Evolutionary conservation across 2,329 filamentous ascomycete genomes (phyloP).

Genomic region (Didymella arachidicola): DNA sequence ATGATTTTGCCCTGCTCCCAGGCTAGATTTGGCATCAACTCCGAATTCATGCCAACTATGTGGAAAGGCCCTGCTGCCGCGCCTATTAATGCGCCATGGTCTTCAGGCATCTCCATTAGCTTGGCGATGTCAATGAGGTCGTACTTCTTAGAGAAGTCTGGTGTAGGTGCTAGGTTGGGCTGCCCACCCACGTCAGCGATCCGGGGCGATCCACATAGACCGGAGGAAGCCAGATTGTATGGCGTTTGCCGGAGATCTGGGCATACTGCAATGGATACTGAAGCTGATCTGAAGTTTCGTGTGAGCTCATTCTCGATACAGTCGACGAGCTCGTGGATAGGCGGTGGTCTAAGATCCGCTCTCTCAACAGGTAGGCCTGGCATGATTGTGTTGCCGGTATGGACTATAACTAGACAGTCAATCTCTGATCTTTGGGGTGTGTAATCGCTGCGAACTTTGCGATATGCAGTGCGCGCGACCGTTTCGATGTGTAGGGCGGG

Average conservation of each 20-base stretch:
- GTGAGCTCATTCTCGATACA: neutral
- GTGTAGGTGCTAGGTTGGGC: slow-evolving; percentile 33
- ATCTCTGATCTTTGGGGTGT: neutral
- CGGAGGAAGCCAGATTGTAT: slow-evolving; percentile 51
- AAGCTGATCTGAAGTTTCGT: slow-evolving; percentile 7
- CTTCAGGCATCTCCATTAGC: slow-evolving; percentile 25
- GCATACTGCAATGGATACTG: slow-evolving; percentile 34
- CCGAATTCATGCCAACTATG: slow-evolving; percentile 26
- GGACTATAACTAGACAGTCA: neutral
- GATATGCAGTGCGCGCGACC: neutral
- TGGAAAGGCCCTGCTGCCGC: slow-evolving; percentile 29
- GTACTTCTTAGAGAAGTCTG: slow-evolving; percentile 21
- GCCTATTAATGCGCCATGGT: slow-evolving; percentile 24
- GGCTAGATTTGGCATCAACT: slow-evolving; percentile 25
- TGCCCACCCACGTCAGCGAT: slow-evolving; percentile 58
- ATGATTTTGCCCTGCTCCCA: slow-evolving; percentile 12
- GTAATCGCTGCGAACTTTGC: neutral
- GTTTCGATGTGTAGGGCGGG: neutral
- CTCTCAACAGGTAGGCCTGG: neutral
- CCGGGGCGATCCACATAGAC: slow-evolving; percentile 51
- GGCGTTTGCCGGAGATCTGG: slow-evolving; percentile 52
- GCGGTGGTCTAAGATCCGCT: slow-evolving; percentile 2
- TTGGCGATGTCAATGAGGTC: slow-evolving; percentile 17
- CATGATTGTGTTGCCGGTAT: slow-evolving; percentile 11
- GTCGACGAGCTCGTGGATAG: slow-evolving; percentile 11